phyloP scores from a whole-genome alignment of 495 filamentous ascomycete genomes.

The Neurospora terricola region DNA sequence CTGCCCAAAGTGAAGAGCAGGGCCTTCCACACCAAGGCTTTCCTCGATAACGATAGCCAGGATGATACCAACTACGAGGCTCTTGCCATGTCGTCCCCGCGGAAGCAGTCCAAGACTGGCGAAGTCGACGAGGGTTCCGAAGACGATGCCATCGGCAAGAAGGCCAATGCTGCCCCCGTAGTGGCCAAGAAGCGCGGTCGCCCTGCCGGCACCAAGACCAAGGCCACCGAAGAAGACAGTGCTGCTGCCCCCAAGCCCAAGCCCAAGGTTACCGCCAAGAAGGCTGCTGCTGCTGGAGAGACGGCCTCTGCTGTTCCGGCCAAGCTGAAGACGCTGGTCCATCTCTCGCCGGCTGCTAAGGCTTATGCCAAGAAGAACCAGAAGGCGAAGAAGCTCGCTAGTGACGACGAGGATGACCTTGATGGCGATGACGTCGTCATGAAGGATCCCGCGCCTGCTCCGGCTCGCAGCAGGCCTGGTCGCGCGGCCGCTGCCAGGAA shows the following conservation, averaged over 20 bases:
- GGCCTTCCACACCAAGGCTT: constrained; percentile 31
- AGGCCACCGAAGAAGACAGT: constrained; percentile 22
- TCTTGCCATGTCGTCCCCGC: constrained; percentile 50
- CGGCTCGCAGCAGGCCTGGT: constrained; percentile 34
- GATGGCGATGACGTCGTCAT: constrained; percentile 27
- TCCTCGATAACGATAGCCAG: constrained; percentile 47
- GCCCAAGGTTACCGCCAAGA: constrained; percentile 22
- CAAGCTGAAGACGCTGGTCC: constrained; percentile 32
- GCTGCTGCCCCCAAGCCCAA: constrained; percentile 22
- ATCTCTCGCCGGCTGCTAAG: constrained; percentile 68
- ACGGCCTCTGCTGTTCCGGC: constrained; percentile 2
- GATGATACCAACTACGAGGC: constrained; percentile 82
- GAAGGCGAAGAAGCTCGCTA: constrained; percentile 39
- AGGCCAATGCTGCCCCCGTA: constrained; percentile 28
- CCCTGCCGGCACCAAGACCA: constrained; percentile 38
- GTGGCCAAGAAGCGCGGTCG: constrained; percentile 46
- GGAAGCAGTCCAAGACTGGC: constrained; percentile 44
- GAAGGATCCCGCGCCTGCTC: constrained; percentile 28
- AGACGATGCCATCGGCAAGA: constrained; percentile 40
- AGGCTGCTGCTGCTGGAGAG: constrained; percentile 16
- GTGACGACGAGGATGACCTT: constrained; percentile 35
- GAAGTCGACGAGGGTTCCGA: constrained; percentile 54
- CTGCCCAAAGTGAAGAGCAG: constrained; percentile 44
- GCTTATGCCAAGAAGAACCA: constrained; percentile 65
- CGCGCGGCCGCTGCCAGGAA: constrained; percentile 35